phyloP scores from a whole-genome alignment of 2,329 filamentous ascomycete species.

The Lecanicillium sp. region DNA sequence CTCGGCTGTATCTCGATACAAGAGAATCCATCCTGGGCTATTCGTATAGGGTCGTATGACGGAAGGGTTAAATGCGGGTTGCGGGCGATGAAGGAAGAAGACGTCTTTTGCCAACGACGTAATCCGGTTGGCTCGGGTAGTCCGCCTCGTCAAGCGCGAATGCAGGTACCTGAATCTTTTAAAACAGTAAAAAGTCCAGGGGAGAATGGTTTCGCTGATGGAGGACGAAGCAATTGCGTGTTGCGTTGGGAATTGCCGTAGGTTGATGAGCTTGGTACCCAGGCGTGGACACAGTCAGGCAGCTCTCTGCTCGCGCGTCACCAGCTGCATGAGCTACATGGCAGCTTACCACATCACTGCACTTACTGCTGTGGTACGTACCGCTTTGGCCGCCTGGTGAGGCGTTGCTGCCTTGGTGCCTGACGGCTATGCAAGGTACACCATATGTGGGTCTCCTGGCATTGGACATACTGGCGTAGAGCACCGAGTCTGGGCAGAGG shows the following conservation, averaged over 20 bases:
- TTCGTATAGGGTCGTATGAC: not conserved
- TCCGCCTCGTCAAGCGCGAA: too few relatives aligned
- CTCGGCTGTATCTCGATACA: conserved; percentile 82
- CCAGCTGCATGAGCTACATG: conserved; percentile 12
- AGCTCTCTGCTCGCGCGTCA: conserved; percentile 36
- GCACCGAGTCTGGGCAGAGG: too few relatives aligned
- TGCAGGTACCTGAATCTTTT: too few relatives aligned
- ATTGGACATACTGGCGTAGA: too few relatives aligned
- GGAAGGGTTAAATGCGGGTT: too few relatives aligned
- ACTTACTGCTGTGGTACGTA: conserved; percentile 10
- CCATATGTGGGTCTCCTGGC: too few relatives aligned
- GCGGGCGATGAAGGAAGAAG: too few relatives aligned
- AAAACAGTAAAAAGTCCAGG: too few relatives aligned
- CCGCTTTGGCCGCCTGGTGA: conserved; percentile 1
- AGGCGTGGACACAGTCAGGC: conserved; percentile 24
- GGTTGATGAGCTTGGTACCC: conserved; percentile 3
- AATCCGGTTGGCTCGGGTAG: too few relatives aligned
- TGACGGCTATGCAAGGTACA: conserved; percentile 5
- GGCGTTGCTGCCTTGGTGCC: conserved; percentile 15
- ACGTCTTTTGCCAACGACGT: too few relatives aligned
- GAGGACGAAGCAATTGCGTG: too few relatives aligned
- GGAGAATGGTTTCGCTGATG: too few relatives aligned
- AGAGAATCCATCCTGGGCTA: conserved; percentile 70
- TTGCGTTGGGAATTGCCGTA: not conserved
- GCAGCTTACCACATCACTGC: conserved; percentile 8